These are phyloP conservation scores for Microstegium vimineum DNA, from an alignment of 176 grass and related monocot species.

Conservation along the genomic window DNA sequence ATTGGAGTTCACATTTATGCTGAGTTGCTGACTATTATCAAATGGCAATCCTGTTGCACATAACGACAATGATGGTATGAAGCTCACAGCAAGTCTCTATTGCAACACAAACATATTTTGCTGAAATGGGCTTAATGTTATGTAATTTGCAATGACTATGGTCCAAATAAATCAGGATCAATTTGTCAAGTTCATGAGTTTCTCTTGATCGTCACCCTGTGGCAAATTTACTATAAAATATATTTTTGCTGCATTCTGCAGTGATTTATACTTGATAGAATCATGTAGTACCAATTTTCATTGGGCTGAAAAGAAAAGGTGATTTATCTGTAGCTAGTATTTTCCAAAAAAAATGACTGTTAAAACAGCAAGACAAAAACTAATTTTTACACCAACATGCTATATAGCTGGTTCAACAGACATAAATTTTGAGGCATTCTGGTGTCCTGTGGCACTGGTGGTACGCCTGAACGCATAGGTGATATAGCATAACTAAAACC, in stretches of 20 bases:
- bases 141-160: background rate
- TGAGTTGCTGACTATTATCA: background rate
- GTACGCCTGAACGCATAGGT: background rate
- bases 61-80: background rate
- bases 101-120: background rate
- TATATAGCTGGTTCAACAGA: background rate
- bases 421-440: background rate
- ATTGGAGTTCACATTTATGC: background rate
- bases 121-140: background rate
- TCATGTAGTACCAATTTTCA: background rate
- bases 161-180: background rate
- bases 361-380: conserved; percentile 1
- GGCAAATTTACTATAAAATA: background rate
- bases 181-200: background rate
- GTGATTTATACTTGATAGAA: background rate
- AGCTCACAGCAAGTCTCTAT: background rate
- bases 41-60: background rate
- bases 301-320: background rate
- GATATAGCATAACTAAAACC: background rate
- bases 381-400: background rate
- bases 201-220: background rate
- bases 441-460: background rate
- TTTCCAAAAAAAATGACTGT: background rate
- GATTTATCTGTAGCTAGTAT: background rate
- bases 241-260: background rate